Conservation (phyloP, 2,329 filamentous ascomycete genomes). For the Fusarium fujikuroi region DNA sequence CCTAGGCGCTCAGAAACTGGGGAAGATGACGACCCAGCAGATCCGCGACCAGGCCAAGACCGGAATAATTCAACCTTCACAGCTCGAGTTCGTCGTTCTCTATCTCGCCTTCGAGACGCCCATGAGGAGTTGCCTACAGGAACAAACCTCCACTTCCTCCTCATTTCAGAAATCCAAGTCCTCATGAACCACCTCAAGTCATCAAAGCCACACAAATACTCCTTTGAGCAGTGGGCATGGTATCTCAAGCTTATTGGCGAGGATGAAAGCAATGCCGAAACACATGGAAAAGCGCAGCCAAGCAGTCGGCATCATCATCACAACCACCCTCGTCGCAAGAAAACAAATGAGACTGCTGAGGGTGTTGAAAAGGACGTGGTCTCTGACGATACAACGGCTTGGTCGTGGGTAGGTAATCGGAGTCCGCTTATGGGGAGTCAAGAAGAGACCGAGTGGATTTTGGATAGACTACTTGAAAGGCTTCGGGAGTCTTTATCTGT, state of each 20-base stretch:
- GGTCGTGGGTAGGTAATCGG: constrained; percentile 78
- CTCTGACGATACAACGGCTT: constrained; percentile 52
- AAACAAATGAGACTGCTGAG: background rate
- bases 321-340: background rate
- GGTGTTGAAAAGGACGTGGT: constrained; percentile 19
- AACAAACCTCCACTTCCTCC: constrained; percentile 68
- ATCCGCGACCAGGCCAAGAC: constrained; percentile 32
- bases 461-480: constrained; percentile 69
- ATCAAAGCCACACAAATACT: constrained; percentile 71
- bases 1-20: background rate
- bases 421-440: constrained; percentile 76
- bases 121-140: constrained; percentile 54
- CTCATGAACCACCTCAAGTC: constrained; percentile 72
- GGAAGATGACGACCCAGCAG: background rate
- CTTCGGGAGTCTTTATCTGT: constrained; percentile 54
- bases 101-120: constrained; percentile 51
- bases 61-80: constrained; percentile 45
- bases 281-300: constrained; percentile 57
- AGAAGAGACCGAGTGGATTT: constrained; percentile 78
- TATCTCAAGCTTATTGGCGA: constrained; percentile 82
- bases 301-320: constrained; percentile 36
- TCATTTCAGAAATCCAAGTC: constrained; percentile 76
- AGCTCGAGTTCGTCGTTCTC: constrained; percentile 49
- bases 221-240: constrained; percentile 87
- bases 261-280: constrained; percentile 63